phyloP scores from a whole-genome alignment of 202 grass and related monocot species.

The Panicum hallii region DNA sequence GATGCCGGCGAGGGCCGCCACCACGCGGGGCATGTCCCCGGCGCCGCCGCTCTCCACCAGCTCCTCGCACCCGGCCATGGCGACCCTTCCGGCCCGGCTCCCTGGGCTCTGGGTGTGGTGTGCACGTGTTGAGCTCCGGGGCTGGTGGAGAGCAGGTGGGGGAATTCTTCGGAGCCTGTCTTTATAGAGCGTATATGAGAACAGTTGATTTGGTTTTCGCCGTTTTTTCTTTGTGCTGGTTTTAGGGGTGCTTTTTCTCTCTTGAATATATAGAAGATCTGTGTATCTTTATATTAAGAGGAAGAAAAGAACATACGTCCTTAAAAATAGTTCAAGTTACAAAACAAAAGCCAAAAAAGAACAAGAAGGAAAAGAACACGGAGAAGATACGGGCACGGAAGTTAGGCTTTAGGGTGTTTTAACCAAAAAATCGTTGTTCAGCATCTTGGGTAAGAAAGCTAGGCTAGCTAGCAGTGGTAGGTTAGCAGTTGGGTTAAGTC shows the following conservation, averaged over 20 bases:
- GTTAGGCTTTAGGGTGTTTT: no score
- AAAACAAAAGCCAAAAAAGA: no score
- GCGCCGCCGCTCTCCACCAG: constrained; percentile 54
- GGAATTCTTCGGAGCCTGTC: constrained; percentile 16
- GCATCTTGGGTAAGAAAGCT: background rate
- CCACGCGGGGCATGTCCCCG: constrained; percentile 60
- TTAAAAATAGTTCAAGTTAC: no score
- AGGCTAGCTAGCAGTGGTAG: background rate
- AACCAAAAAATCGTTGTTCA: constrained; percentile 8
- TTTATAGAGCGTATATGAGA: constrained; percentile 39
- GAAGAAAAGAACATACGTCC: no score
- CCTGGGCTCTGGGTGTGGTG: constrained; percentile 7
- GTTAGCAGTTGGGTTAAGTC: background rate
- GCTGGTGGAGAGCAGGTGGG: constrained; percentile 38
- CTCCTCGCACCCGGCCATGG: constrained; percentile 53
- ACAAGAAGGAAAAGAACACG: no score
- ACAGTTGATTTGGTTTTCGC: constrained; percentile 7
- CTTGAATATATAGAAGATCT: no score
- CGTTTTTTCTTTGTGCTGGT: background rate
- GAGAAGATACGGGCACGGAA: no score
- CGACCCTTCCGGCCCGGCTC: background rate
- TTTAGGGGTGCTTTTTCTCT: no score
- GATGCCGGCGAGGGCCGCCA: constrained; percentile 66
- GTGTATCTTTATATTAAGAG: no score
- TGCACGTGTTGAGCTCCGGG: constrained; percentile 33